These are phyloP conservation scores for Cladobotryum mycophilum DNA, from an alignment of 2,329 filamentous ascomycete species.

Conservation along the genomic window DNA sequence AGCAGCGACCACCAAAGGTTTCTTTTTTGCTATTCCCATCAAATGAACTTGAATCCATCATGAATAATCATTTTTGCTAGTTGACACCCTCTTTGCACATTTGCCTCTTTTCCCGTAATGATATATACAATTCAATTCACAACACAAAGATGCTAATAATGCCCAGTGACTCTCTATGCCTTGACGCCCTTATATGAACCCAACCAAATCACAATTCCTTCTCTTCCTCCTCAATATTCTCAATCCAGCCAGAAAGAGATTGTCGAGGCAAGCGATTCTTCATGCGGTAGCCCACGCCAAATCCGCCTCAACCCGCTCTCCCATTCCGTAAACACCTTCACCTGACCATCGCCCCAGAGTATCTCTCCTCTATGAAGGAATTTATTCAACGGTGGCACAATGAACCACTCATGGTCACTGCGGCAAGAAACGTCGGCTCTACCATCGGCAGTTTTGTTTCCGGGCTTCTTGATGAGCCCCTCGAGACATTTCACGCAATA, in stretches of 20 bases:
- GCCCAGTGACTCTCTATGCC: neutral
- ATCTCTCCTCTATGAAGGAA: constrained; percentile 34
- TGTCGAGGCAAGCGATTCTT: neutral
- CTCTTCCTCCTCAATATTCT: neutral
- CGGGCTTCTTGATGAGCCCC: constrained; percentile 22
- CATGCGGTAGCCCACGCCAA: constrained; percentile 17
- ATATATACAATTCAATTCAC: neutral
- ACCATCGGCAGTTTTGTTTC: constrained; percentile 25
- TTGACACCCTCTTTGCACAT: neutral
- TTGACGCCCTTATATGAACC: neutral
- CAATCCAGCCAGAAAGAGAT: neutral
- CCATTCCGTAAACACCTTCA: constrained; percentile 31
- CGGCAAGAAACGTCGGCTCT: constrained; percentile 26
- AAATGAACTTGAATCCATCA: neutral
- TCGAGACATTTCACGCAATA: constrained; percentile 32
- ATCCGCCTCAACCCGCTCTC: constrained; percentile 26
- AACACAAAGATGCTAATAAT: neutral
- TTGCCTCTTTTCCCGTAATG: neutral
- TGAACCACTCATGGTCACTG: constrained; percentile 34
- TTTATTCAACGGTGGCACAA: constrained; percentile 30
- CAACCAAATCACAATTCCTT: neutral
- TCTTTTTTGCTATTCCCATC: neutral
- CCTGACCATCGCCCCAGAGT: constrained; percentile 24
- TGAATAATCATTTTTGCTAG: neutral
- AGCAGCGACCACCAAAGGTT: constrained; percentile 9